These are phyloP conservation scores for Exophiala sp. DNA, from an alignment of 2,329 filamentous ascomycete genomes.

Conservation along the genomic window DNA sequence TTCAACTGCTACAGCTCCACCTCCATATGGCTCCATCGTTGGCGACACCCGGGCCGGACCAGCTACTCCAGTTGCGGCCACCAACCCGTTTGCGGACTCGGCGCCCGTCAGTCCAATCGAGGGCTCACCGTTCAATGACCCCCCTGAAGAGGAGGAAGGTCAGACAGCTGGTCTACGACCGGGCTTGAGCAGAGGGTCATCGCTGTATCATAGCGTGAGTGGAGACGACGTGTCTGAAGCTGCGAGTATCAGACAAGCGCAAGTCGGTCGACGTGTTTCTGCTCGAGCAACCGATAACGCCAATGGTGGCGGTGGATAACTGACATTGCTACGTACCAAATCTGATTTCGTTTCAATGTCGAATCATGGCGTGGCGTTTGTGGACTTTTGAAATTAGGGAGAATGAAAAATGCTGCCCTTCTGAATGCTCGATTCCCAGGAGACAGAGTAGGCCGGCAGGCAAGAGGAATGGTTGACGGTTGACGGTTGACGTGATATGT, in stretches of 20 bases:
- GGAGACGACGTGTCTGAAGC: slow-evolving; percentile 23
- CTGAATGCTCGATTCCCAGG: no score
- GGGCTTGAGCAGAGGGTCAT: slow-evolving; percentile 22
- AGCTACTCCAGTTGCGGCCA: slow-evolving; percentile 7
- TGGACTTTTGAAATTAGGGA: no score
- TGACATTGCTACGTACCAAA: no score
- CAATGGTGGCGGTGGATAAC: slow-evolving; percentile 7
- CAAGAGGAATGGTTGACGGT: no score
- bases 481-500: no score
- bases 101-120: slow-evolving; percentile 25
- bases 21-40: slow-evolving; percentile 21
- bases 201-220: slow-evolving; percentile 20
- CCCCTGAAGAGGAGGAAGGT: slow-evolving; percentile 13
- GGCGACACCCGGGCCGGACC: slow-evolving; percentile 2
- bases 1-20: slow-evolving; percentile 27
- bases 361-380: no score
- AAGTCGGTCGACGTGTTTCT: slow-evolving; percentile 25
- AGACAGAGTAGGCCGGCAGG: no score
- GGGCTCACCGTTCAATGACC: slow-evolving; percentile 27
- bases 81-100: slow-evolving; percentile 27
- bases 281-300: slow-evolving; percentile 11
- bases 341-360: neutral
- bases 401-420: no score
- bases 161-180: slow-evolving; percentile 3
- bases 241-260: slow-evolving; percentile 25